Percentiles rank a stretch among this genome's conserved stretches.
Conservation (phyloP, 768 basidiomycete genomes). For the Russula sp. region DNA sequence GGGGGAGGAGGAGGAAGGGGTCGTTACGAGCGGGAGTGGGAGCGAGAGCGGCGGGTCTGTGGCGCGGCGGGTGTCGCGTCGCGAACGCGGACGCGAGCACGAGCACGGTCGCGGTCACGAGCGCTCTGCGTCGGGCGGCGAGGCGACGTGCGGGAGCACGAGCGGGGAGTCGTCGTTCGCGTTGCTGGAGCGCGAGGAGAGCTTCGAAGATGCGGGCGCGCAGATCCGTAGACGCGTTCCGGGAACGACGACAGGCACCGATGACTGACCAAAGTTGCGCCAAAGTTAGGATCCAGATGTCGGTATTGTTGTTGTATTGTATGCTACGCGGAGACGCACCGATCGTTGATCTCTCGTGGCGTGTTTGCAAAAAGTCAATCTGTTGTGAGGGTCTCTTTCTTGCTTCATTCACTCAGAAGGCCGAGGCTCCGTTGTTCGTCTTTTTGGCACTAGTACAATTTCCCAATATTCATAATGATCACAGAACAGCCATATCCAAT, state of each 20-base stretch:
- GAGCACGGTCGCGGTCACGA: neutral
- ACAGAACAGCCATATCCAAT: neutral
- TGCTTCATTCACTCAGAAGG: too few relatives aligned
- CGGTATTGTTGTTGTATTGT: neutral
- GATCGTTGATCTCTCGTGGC: neutral
- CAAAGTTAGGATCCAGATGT: neutral
- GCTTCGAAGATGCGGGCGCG: slow-evolving; percentile 19
- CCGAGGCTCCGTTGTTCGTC: neutral
- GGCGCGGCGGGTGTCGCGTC: neutral
- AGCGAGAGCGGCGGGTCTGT: neutral
- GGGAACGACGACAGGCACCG: neutral
- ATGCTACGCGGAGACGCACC: neutral
- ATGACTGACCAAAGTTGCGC: slow-evolving; percentile 3
- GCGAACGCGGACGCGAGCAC: neutral
- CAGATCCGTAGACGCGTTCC: slow-evolving; percentile 21
- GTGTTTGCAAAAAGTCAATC: neutral
- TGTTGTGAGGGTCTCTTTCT: too few relatives aligned
- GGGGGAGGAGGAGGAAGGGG: slow-evolving; percentile 1
- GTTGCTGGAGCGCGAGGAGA: slow-evolving; percentile 25
- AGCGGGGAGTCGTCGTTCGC: slow-evolving; percentile 34
- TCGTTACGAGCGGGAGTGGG: neutral
- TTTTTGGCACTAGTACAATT: slow-evolving; percentile 14
- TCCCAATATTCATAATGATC: neutral
- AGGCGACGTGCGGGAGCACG: slow-evolving; percentile 9
- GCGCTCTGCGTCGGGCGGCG: neutral